Evolutionary conservation across 1,284 basidiomycete genomes (phyloP).

Genomic region (Melampsora americana): DNA sequence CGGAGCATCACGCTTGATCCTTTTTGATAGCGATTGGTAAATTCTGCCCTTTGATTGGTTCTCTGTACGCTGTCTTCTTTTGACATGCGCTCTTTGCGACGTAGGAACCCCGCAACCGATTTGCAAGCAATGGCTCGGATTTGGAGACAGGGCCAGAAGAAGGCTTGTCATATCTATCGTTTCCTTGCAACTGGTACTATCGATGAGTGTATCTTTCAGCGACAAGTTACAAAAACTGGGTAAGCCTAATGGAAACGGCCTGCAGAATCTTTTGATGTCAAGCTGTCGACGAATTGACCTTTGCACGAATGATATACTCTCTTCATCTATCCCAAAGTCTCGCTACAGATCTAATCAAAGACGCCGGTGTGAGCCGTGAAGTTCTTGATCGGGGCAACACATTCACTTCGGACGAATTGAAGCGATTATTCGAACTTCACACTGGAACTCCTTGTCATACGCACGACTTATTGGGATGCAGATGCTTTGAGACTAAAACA

Average conservation of each 20-base stretch:
- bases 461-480: conserved; percentile 62
- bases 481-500: conserved; percentile 50
- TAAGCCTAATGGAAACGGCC: conserved; percentile 35
- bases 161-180: conserved; percentile 77
- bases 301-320: conserved; percentile 10
- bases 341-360: conserved; percentile 35
- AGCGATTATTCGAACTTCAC: conserved; percentile 86
- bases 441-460: conserved; percentile 79
- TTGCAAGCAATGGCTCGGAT: conserved; percentile 94
- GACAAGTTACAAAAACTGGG: conserved; percentile 93
- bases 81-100: background rate
- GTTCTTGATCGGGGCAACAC: conserved; percentile 33
- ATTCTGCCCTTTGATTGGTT: background rate
- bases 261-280: background rate
- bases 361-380: conserved; percentile 12
- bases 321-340: conserved; percentile 23
- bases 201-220: conserved; percentile 59
- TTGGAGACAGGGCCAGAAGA: conserved; percentile 77
- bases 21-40: conserved; percentile 82
- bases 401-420: conserved; percentile 51
- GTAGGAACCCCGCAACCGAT: conserved; percentile 61
- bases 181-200: conserved; percentile 61
- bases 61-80: background rate
- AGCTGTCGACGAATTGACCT: background rate
- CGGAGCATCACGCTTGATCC: conserved; percentile 61